Conservation (phyloP, 352 stramenopile genomes). For the Discostella stelligera region DNA sequence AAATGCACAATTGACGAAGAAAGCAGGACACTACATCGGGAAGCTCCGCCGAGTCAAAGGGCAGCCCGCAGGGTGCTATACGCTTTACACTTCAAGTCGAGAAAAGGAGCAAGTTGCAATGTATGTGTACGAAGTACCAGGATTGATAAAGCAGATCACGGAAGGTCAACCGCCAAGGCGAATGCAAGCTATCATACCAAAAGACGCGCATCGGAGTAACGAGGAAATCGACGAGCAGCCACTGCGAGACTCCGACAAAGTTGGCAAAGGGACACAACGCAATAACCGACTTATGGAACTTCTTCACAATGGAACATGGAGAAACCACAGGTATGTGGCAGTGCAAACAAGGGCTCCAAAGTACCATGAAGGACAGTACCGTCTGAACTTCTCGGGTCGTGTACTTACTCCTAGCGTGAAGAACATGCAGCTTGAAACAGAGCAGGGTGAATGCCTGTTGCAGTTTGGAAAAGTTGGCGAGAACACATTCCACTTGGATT, state of each 20-base stretch:
- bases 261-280: not conserved
- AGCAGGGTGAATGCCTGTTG: conserved; percentile 85
- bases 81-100: conserved; percentile 81
- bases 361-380: conserved; percentile 80
- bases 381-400: conserved; percentile 94
- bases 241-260: not conserved
- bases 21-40: conserved; percentile 88
- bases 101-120: conserved; percentile 84
- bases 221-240: not conserved
- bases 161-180: conserved; percentile 49
- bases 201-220: conserved; percentile 1
- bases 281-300: conserved; percentile 28
- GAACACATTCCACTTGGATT: conserved; percentile 75
- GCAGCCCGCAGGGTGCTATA: conserved; percentile 70
- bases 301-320: conserved; percentile 34
- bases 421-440: conserved; percentile 96
- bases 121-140: conserved; percentile 74
- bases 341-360: conserved; percentile 41
- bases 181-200: conserved; percentile 39
- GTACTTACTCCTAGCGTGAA: conserved; percentile 95
- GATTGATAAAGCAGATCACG: conserved; percentile 34
- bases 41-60: conserved; percentile 85
- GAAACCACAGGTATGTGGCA: conserved; percentile 27
- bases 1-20: conserved; percentile 83
- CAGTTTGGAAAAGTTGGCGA: conserved; percentile 94